Conservation (phyloP, 441 rosid species). For the Gossypium laxum region DNA sequence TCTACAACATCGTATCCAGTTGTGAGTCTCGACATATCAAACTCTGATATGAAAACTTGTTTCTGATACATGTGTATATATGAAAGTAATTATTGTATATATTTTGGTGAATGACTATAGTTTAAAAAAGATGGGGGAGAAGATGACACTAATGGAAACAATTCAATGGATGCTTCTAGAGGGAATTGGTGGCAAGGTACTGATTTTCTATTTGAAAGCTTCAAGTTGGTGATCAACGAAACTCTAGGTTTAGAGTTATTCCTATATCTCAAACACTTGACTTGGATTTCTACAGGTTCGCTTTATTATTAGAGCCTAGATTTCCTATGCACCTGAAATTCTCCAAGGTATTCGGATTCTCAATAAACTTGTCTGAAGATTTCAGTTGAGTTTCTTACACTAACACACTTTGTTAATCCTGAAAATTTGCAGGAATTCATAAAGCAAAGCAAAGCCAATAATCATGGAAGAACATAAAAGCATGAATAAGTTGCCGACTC, state of each 20-base stretch:
- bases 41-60: not conserved
- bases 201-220: not conserved
- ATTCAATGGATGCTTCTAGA: constrained; percentile 55
- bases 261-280: constrained; percentile 2
- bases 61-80: not conserved
- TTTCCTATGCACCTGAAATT: not conserved
- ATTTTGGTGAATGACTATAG: constrained; percentile 32
- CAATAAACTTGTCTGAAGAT: not conserved
- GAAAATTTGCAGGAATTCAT: constrained; percentile 28
- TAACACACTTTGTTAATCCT: not conserved
- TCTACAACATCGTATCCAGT: constrained; percentile 28
- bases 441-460: constrained; percentile 11
- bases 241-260: not conserved
- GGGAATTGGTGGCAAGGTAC: constrained; percentile 96
- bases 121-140: constrained; percentile 46
- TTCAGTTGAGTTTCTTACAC: not conserved
- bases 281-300: constrained; percentile 46
- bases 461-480: constrained; percentile 16
- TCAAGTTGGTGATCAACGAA: not conserved
- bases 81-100: constrained; percentile 3
- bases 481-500: constrained; percentile 23
- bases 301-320: constrained; percentile 55
- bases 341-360: constrained; percentile 21
- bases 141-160: constrained; percentile 46
- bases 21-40: constrained; percentile 33